These are phyloP conservation scores for Trifolium dubium DNA, from an alignment of 306 rosid species.

Conservation along the genomic window DNA sequence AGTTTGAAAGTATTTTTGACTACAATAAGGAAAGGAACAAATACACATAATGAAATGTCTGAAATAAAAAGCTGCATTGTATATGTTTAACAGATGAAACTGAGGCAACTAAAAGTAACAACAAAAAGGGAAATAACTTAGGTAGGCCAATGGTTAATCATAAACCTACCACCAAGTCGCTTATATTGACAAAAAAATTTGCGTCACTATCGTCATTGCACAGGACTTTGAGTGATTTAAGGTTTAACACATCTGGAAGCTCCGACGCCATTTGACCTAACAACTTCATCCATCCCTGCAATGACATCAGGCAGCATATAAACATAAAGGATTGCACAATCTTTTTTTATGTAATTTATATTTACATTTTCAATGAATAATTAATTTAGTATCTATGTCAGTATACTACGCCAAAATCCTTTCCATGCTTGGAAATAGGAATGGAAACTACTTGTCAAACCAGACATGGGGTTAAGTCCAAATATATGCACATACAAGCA, in stretches of 20 bases:
- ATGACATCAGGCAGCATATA: conserved; percentile 37
- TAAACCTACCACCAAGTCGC: conserved; percentile 70
- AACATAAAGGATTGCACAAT: conserved; percentile 31
- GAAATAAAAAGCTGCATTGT: conserved; percentile 5
- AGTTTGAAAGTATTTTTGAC: conserved; percentile 13
- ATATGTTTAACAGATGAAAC: not conserved
- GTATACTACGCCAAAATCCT: conserved; percentile 25
- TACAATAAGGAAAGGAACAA: conserved; percentile 22
- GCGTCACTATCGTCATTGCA: conserved; percentile 69
- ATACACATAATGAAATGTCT: conserved; percentile 6
- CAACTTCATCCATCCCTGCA: conserved; percentile 88
- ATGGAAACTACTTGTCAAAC: conserved; percentile 12
- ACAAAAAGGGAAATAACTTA: conserved; percentile 8
- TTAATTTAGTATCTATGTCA: not conserved
- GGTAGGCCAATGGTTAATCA: conserved; percentile 30
- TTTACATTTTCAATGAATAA: not conserved
- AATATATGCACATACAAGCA: conserved; percentile 15
- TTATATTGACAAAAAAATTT: conserved; percentile 76
- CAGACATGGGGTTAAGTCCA: conserved; percentile 7
- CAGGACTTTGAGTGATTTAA: conserved; percentile 60
- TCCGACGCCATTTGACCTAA: conserved; percentile 81
- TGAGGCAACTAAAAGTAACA: conserved; percentile 10
- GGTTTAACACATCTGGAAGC: conserved; percentile 71
- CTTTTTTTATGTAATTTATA: conserved; percentile 4
- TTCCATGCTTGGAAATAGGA: conserved; percentile 33